phyloP scores from a whole-genome alignment of 1,284 basidiomycete species.

The Stereum hirsutum region DNA sequence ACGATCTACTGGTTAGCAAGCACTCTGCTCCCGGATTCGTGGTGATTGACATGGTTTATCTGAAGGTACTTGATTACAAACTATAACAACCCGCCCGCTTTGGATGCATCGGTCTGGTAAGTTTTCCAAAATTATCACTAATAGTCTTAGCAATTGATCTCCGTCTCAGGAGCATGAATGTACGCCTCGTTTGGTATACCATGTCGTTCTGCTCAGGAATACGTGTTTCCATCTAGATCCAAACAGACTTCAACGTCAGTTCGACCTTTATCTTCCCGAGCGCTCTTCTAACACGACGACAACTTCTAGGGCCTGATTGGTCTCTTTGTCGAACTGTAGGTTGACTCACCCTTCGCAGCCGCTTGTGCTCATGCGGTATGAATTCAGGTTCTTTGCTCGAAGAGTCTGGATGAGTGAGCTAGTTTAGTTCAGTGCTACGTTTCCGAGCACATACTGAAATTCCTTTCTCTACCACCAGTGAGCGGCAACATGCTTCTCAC shows the following conservation, averaged over 20 bases:
- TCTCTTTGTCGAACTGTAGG: constrained; percentile 2
- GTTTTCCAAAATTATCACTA: constrained; percentile 4
- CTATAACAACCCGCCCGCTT: constrained; percentile 15
- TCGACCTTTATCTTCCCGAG: background rate
- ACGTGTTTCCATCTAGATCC: constrained; percentile 11
- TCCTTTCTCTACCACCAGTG: constrained; percentile 5
- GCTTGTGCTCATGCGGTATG: constrained; percentile 1
- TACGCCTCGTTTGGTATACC: constrained; percentile 7
- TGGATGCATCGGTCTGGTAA: constrained; percentile 18
- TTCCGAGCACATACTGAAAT: constrained; percentile 1
- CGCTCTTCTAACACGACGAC: constrained; percentile 8
- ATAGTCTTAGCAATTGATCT: too few species aligned
- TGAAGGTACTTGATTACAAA: constrained; percentile 20
- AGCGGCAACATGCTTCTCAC: constrained; percentile 17
- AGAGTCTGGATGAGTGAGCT: constrained; percentile 20
- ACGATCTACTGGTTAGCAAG: constrained; percentile 19
- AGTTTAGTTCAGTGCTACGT: constrained; percentile 3
- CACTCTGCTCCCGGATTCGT: background rate
- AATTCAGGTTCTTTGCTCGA: constrained; percentile 21
- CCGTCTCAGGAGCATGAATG: constrained; percentile 18
- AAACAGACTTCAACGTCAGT: constrained; percentile 22
- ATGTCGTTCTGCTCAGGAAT: background rate
- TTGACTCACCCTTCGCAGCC: background rate
- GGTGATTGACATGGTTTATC: background rate
- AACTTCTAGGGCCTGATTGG: background rate